Percentiles rank a stretch among this genome's conserved stretches.
These are phyloP conservation scores for Grosmannia clavigera DNA, from an alignment of 2,329 filamentous ascomycete genomes.

Conservation along the genomic window DNA sequence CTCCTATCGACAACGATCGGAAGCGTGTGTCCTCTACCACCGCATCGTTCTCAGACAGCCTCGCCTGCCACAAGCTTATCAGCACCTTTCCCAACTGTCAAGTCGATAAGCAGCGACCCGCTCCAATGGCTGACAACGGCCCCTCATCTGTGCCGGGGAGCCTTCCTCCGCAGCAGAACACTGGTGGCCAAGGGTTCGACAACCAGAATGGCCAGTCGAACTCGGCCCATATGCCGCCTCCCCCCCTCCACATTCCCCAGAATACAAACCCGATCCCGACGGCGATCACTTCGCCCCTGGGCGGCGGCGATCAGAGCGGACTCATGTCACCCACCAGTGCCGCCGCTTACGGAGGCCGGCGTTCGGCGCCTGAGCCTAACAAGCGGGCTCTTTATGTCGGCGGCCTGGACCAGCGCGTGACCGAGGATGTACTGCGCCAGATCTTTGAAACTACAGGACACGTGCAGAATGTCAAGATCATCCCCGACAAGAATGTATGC, in stretches of 20 bases:
- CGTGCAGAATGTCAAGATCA: slow-evolving; percentile 98
- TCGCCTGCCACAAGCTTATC: not conserved
- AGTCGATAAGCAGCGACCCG: not conserved
- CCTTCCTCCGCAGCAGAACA: slow-evolving; percentile 57
- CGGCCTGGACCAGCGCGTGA: slow-evolving; percentile 86
- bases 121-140: slow-evolving; percentile 67
- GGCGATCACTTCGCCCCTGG: slow-evolving; percentile 79
- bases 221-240: slow-evolving; percentile 73
- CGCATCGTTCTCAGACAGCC: not conserved
- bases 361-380: slow-evolving; percentile 93
- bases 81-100: not conserved
- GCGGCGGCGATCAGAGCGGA: slow-evolving; percentile 45
- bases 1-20: not conserved
- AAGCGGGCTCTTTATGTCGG: slow-evolving; percentile 96
- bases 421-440: slow-evolving; percentile 89
- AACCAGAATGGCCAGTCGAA: slow-evolving; percentile 60
- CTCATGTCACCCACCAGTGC: slow-evolving; percentile 79
- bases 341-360: slow-evolving; percentile 62
- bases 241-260: slow-evolving; percentile 84
- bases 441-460: slow-evolving; percentile 99
- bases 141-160: slow-evolving; percentile 34
- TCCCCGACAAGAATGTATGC: slow-evolving; percentile 94
- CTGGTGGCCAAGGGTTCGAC: slow-evolving; percentile 67
- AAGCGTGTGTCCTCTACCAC: not conserved
- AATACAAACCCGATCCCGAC: slow-evolving; percentile 94